Conservation (phyloP, 2,329 filamentous ascomycete genomes). For the Colletotrichum sp. region DNA sequence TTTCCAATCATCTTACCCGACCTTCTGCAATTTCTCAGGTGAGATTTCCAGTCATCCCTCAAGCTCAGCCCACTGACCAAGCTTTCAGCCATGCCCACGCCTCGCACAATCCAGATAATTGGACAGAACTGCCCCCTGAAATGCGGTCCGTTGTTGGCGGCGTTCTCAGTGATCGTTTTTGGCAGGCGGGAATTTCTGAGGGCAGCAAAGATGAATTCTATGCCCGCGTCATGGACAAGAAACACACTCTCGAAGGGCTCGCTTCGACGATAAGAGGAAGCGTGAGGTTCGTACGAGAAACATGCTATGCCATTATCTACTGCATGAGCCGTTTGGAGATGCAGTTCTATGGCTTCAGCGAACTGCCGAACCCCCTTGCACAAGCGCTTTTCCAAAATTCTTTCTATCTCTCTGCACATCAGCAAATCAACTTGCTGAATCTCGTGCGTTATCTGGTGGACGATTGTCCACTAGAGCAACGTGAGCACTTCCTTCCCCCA, state of each 20-base stretch:
- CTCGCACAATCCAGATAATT: slow-evolving; percentile 86
- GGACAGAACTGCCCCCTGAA: slow-evolving; percentile 77
- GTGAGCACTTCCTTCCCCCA: slow-evolving; percentile 82
- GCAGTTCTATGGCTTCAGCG: slow-evolving; percentile 88
- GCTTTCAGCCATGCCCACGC: slow-evolving; percentile 78
- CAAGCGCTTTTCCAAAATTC: slow-evolving; percentile 85
- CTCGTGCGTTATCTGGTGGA: slow-evolving; percentile 89
- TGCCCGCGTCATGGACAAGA: slow-evolving; percentile 86
- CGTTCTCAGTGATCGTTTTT: slow-evolving; percentile 93
- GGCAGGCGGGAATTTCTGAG: slow-evolving; percentile 96
- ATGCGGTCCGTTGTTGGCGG: slow-evolving; percentile 79
- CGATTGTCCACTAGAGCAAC: slow-evolving; percentile 82
- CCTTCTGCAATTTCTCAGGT: slow-evolving; percentile 82
- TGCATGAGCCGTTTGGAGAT: slow-evolving; percentile 88
- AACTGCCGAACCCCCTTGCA: slow-evolving; percentile 82
- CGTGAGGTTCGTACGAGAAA: slow-evolving; percentile 88
- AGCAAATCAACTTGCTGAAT: slow-evolving; percentile 91
- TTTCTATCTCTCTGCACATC: slow-evolving; percentile 84
- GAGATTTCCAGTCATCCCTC: slow-evolving; percentile 23
- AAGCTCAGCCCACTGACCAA: neutral
- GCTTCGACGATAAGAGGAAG: slow-evolving; percentile 92
- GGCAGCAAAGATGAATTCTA: slow-evolving; percentile 98
- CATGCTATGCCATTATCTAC: slow-evolving; percentile 92
- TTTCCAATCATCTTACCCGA: slow-evolving; percentile 86
- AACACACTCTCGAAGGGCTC: slow-evolving; percentile 88